Conservation (phyloP, 139 green algal genomes). For the Chlorella sorokiniana region DNA sequence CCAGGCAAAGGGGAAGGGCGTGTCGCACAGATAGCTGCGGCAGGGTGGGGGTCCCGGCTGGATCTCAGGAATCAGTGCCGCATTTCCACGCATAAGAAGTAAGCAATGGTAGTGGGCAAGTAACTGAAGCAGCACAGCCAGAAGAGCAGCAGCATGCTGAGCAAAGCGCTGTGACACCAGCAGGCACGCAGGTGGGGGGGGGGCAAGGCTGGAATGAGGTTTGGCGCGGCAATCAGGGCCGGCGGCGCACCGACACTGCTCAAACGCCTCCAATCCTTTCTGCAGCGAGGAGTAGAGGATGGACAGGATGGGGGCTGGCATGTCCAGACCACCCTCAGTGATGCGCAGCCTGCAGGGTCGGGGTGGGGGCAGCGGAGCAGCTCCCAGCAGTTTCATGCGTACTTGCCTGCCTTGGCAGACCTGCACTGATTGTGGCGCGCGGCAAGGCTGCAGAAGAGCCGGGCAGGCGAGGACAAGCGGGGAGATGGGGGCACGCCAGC, state of each 20-base stretch:
- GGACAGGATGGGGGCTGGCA: constrained; percentile 38
- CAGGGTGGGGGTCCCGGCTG: background rate
- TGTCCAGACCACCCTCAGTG: constrained; percentile 37
- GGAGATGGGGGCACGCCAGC: no score
- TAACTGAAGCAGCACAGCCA: no score
- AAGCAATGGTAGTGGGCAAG: no score
- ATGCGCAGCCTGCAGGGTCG: constrained; percentile 10
- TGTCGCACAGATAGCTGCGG: constrained; percentile 52
- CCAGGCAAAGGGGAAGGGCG: constrained; percentile 74
- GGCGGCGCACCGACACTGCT: constrained; percentile 20
- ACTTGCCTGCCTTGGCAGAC: no score
- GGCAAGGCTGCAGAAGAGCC: no score
- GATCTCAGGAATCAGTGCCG: background rate
- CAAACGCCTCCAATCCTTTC: constrained; percentile 35
- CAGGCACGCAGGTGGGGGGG: no score
- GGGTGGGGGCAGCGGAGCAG: background rate
- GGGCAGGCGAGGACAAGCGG: no score
- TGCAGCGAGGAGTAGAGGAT: constrained; percentile 7
- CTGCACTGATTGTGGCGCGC: no score
- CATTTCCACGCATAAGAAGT: background rate
- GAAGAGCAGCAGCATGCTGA: no score
- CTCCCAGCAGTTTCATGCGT: no score
- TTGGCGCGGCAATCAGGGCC: background rate
- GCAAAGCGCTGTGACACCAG: no score
- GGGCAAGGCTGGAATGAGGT: no score